Percentiles rank a stretch among this genome's conserved stretches.
Conservation (phyloP, 2,329 filamentous ascomycete species). For the Plenodomus lindquistii region DNA sequence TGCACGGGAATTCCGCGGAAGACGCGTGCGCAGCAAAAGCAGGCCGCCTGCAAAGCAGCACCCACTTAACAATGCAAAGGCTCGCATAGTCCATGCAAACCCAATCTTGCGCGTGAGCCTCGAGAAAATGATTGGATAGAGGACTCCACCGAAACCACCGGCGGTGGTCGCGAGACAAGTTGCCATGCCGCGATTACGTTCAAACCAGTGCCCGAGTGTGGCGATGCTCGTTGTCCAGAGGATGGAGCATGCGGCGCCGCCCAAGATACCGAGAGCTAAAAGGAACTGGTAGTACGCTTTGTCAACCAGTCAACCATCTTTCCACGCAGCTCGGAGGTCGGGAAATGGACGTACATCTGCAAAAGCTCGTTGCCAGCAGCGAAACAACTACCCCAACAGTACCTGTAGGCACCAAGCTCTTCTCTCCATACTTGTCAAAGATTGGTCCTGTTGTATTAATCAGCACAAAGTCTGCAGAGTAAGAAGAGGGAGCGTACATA, state of each 20-base stretch:
- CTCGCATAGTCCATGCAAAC: constrained; percentile 24
- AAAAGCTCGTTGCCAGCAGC: constrained; percentile 1
- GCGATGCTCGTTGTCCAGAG: constrained; percentile 28
- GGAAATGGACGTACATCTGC: not conserved
- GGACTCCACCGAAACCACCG: constrained; percentile 27
- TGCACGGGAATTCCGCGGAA: not conserved
- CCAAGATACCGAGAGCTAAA: constrained; percentile 33
- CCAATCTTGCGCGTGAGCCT: constrained; percentile 16
- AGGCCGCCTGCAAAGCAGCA: constrained; percentile 18
- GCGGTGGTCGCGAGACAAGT: constrained; percentile 32
- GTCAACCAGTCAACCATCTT: too few species aligned
- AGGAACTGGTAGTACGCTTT: constrained; percentile 43
- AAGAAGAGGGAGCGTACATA: not conserved
- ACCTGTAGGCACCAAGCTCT: not conserved
- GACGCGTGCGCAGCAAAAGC: constrained; percentile 9
- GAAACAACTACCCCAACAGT: not conserved
- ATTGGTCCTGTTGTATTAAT: not conserved
- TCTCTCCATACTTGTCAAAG: constrained; percentile 6
- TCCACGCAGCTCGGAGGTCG: not conserved
- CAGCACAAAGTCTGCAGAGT: not conserved
- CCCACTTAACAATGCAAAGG: constrained; percentile 30
- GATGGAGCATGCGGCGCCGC: constrained; percentile 35
- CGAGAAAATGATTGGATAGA: constrained; percentile 28
- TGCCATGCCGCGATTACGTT: constrained; percentile 25
- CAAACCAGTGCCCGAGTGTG: constrained; percentile 30